Evolutionary conservation across 805 yeast genomes (phyloP), one percentile per base, ranked within the genome.

Genomic region (Teunomyces aglyptinius): DNA sequence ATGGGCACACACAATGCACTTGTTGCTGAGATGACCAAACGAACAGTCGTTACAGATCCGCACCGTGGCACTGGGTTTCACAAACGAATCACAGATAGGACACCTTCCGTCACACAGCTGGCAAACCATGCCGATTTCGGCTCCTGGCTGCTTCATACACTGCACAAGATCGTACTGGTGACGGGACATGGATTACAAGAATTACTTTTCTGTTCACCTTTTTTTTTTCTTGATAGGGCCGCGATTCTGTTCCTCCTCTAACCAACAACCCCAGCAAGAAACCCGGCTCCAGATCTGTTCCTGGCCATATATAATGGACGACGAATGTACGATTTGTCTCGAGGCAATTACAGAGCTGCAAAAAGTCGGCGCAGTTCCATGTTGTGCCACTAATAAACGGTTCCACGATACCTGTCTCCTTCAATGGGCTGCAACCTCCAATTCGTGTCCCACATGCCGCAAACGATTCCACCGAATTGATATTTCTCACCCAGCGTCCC

Each of bases 71-170:
- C 79, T 76, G 0, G 94, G 89, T 50, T 83, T 80, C 5, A 89
- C 96, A 54, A 76, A 79, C 1, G 96, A 86, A 59, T 90, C 97
- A 64, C 98, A 91, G 2, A 82, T 73, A 2, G 97, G 97, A 58
- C 98, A 91, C 53, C 82, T 77, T 1, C 97, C 97, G 60, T 91
- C 97, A 63, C 98, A 91, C 61, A 78, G 86, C 27, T 80, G 82
- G 58, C 98, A 91, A 3, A 91, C 71, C 43, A 75, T 68, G 1
- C 96, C 98, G 3, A 79, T 62, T 13, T 70, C 66, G 0, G 82
- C 77, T 0, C 97, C 97, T 1, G 96, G 89, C 56, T 82, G 94
- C 60, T 85, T 87, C 77, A 86, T 70, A 60, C 98, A 91, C 70
- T 85, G 82, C 2, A 86, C 78, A 20, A 90, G 74, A 60, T 91